Evolutionary conservation across 352 stramenopile species (phyloP), one percentile per base, ranked within the genome.

Genomic region (Globisporangium iwayamae): DNA sequence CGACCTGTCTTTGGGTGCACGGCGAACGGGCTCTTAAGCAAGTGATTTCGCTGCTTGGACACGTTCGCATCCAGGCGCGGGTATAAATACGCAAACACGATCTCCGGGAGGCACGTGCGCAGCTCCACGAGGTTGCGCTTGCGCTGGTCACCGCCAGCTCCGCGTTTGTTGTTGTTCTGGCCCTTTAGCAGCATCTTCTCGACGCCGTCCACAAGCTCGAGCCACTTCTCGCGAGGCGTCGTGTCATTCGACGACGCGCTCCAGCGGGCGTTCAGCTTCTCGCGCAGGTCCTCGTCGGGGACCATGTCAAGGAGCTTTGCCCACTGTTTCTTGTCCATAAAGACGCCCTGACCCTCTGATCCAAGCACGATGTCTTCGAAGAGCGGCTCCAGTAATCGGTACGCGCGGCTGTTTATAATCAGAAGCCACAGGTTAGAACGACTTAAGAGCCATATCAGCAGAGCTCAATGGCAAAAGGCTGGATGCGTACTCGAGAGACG

Each of bases 51-150:
- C 73, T 98, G 94, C 74, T 99, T 99, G 65, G 97, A 99, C 56
- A 99, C 98, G 76, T 99, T 99, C 43, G 98, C 98, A 96, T 99
- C 98, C 65, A 99, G 73, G 41, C 98, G 87, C 14, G 98, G 97
- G 75, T 99, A 99, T 34, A 96, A 87, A 67, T 99, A 97, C 39
- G 87, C 79, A 62, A 99, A 95, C 43, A 99, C 96, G 50, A 98
- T 97, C 77, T 98, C 93, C 62, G 95, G 85, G 22, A 98, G 71
- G 86, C 96, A 99, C 46, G 86, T 92, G 47, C 89, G 76, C 45
- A 96, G 73, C 39, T 94, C 82, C 7, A 74, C 56, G 10, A 83
- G 70, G 59, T 73, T 91, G 69, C 76, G 90, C 74, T 84, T 94
- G 46, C 83, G 78, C 63, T 88, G 78, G 60, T 89, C 66, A 41